Conservation (phyloP, 192 early-diverging fungal species). For the Gonapodya sp. region DNA sequence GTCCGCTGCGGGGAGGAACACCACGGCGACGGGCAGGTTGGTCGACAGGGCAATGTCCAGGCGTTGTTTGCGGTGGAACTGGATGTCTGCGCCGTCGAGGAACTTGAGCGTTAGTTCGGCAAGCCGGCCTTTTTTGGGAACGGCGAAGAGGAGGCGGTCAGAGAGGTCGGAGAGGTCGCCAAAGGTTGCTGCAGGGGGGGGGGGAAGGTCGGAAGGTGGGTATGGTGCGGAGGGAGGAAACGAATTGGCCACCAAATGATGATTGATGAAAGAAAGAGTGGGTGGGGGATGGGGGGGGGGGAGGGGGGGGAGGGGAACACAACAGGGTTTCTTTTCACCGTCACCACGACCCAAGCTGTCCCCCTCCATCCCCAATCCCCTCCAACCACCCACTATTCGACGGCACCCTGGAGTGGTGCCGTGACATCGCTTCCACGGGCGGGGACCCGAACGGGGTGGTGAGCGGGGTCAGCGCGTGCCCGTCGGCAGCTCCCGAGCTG, state of each 20-base stretch:
- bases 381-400: not conserved
- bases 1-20: constrained; percentile 92
- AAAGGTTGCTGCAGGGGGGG: not conserved
- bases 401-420: not conserved
- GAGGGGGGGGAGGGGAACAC: too few species aligned
- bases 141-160: not conserved
- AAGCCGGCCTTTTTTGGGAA: constrained; percentile 97
- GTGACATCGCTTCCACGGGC: not conserved
- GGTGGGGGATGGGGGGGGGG: too few species aligned
- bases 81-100: constrained; percentile 83
- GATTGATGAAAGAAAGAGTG: too few species aligned
- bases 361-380: too few species aligned
- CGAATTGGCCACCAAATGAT: too few species aligned
- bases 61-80: constrained; percentile 87
- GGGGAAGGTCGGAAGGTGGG: too few species aligned
- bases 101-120: constrained; percentile 79
- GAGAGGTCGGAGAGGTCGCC: constrained; percentile 3
- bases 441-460: not conserved
- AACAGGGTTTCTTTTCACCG: too few species aligned
- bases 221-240: too few species aligned
- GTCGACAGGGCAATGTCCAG: constrained; percentile 94
- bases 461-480: too few species aligned
- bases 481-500: too few species aligned
- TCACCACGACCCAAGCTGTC: too few species aligned
- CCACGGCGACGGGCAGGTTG: constrained; percentile 86